These are phyloP conservation scores for Pestalotiopsis sp. DNA, from an alignment of 2,329 filamentous ascomycete genomes.

Conservation along the genomic window DNA sequence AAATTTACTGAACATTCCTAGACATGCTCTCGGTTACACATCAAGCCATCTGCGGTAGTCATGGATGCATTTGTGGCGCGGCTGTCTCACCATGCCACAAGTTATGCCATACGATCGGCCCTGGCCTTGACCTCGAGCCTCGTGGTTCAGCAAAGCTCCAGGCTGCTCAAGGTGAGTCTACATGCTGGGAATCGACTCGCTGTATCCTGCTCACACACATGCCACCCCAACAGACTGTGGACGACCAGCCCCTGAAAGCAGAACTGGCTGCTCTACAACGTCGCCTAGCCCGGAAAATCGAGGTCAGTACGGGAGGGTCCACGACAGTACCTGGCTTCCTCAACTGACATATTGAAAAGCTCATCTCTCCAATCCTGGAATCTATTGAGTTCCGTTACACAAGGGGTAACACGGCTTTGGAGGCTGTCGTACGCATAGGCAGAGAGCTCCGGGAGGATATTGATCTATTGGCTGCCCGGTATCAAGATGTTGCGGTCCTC, in stretches of 20 bases:
- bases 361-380: slow-evolving; percentile 34
- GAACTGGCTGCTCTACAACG: slow-evolving; percentile 75
- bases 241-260: slow-evolving; percentile 66
- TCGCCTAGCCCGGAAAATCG: slow-evolving; percentile 83
- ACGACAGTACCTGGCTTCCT: background rate
- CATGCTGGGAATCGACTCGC: slow-evolving; percentile 13
- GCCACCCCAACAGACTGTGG: slow-evolving; percentile 55
- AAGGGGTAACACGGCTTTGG: slow-evolving; percentile 64
- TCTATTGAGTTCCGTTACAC: slow-evolving; percentile 44
- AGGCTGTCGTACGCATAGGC: slow-evolving; percentile 82
- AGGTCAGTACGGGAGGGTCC: slow-evolving; percentile 47
- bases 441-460: slow-evolving; percentile 85
- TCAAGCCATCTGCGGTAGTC: slow-evolving; percentile 27
- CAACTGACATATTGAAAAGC: slow-evolving; percentile 20
- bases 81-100: slow-evolving; percentile 74
- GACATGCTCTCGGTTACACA: slow-evolving; percentile 15
- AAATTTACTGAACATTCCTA: background rate
- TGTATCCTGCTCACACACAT: background rate
- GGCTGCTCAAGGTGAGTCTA: slow-evolving; percentile 66
- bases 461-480: slow-evolving; percentile 72
- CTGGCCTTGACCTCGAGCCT: slow-evolving; percentile 84
- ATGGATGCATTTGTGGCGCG: slow-evolving; percentile 71
- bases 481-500: slow-evolving; percentile 69
- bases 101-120: slow-evolving; percentile 87
- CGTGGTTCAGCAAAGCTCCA: slow-evolving; percentile 80